Evolutionary conservation across 148 eudicot genomes (phyloP).

Genomic region (Rhododendron ferrugineum): DNA sequence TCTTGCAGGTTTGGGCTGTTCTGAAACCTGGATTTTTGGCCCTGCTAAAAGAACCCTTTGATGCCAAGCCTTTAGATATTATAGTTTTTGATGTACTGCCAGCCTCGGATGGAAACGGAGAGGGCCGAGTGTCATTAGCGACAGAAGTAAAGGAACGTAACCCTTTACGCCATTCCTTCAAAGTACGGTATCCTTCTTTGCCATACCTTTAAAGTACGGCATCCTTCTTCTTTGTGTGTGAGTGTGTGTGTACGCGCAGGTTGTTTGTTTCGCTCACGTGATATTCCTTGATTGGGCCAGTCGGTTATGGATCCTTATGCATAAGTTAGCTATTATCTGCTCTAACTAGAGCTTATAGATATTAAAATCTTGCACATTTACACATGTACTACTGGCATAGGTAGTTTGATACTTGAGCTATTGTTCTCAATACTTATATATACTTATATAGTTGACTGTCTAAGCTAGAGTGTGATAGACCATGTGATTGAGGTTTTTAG

Average conservation of each 20-base stretch:
- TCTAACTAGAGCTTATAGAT: background rate
- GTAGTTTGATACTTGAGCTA: background rate
- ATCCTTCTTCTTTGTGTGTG: background rate
- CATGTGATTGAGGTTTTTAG: background rate
- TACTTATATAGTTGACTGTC: background rate
- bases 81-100: slow-evolving; percentile 87
- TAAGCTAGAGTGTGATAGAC: background rate
- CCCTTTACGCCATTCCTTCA: slow-evolving; percentile 89
- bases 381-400: background rate
- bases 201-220: slow-evolving; percentile 72
- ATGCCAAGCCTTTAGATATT: slow-evolving; percentile 69
- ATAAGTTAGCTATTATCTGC: background rate
- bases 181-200: slow-evolving; percentile 35
- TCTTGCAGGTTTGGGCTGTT: slow-evolving; percentile 92
- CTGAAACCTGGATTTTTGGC: slow-evolving; percentile 97
- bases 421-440: background rate
- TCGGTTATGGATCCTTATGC: background rate
- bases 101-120: slow-evolving; percentile 78
- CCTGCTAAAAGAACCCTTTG: slow-evolving; percentile 84
- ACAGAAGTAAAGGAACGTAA: slow-evolving; percentile 87
- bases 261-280: background rate
- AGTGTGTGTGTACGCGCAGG: background rate
- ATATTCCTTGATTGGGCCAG: background rate
- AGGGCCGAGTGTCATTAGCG: slow-evolving; percentile 73
- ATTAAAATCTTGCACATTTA: background rate